Percentiles rank a stretch among this genome's conserved stretches.
Conservation (phyloP, 2,329 filamentous ascomycete genomes). For the Ampelomyces quisqualis region DNA sequence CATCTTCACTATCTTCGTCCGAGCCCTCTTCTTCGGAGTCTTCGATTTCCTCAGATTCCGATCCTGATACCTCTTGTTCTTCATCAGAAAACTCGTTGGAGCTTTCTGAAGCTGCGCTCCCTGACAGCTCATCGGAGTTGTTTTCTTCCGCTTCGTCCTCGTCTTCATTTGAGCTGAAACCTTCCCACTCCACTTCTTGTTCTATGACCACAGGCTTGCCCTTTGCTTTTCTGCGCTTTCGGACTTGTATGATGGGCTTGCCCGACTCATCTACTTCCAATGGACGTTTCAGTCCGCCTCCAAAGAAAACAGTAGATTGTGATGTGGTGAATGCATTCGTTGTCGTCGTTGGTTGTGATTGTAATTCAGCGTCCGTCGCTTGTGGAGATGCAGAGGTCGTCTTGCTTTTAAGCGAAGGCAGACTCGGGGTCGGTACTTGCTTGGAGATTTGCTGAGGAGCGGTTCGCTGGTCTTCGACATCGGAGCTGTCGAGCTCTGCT, state of each 20-base stretch:
- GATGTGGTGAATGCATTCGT: conserved; percentile 3
- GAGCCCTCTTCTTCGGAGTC: conserved; percentile 38
- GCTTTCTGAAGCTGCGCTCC: conserved; percentile 10
- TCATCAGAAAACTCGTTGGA: conserved; percentile 8
- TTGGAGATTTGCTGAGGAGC: neutral
- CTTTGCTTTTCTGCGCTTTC: conserved; percentile 66
- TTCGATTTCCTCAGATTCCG: conserved; percentile 21
- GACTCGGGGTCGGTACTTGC: neutral
- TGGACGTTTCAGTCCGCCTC: conserved; percentile 83
- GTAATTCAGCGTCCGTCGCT: neutral
- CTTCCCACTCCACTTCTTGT: conserved; percentile 60
- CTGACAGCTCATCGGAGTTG: conserved; percentile 3
- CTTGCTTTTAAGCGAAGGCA: conserved; percentile 14
- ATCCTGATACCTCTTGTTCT: conserved; percentile 17
- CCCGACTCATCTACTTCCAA: conserved; percentile 78
- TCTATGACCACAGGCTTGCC: conserved; percentile 37
- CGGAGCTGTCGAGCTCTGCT: conserved; percentile 27
- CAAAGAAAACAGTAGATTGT: conserved; percentile 46
- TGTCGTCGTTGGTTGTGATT: neutral
- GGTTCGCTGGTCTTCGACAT: conserved; percentile 25
- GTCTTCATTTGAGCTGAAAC: conserved; percentile 59
- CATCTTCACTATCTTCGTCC: conserved; percentile 36
- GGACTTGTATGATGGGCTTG: conserved; percentile 77
- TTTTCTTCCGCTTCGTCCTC: conserved; percentile 24
- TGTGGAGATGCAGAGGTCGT: conserved; percentile 11